Evolutionary conservation across 352 stramenopile genomes (phyloP).

Genomic region (Globisporangium takayamanum): DNA sequence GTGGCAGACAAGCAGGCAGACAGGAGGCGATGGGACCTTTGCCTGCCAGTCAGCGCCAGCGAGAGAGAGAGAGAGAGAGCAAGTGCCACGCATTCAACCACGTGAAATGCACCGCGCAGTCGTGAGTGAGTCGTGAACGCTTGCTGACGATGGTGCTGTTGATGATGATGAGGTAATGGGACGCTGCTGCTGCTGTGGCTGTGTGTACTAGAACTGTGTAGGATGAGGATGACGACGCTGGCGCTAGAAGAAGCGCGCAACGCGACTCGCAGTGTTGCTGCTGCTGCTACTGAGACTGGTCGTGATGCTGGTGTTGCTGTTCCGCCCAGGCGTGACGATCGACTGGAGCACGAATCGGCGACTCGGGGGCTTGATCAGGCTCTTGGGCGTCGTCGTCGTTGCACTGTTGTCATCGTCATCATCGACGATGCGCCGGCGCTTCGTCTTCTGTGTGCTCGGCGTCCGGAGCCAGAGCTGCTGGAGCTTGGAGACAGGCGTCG

Average conservation of each 20-base stretch:
- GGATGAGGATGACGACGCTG: not conserved
- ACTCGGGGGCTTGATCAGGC: conserved; percentile 1
- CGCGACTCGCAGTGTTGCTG: not conserved
- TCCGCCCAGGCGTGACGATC: not conserved
- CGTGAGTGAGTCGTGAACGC: no score
- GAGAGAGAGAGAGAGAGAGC: not conserved
- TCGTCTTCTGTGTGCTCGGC: conserved; percentile 3
- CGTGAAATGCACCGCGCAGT: no score
- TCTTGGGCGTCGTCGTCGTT: not conserved
- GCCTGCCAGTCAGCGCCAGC: not conserved
- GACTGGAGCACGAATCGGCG: conserved; percentile 1
- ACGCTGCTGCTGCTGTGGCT: not conserved
- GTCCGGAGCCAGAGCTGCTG: conserved; percentile 7
- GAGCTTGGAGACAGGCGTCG: conserved; percentile 4
- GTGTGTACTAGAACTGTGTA: not conserved
- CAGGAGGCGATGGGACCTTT: not conserved
- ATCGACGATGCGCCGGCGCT: not conserved
- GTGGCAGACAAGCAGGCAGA: not conserved
- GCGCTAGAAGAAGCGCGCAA: not conserved
- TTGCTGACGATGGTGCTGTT: no score
- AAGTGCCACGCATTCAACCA: no score
- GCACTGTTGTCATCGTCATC: not conserved
- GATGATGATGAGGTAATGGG: no score
- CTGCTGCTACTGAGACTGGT: not conserved
- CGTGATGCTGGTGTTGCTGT: not conserved